Evolutionary conservation across 2,329 filamentous ascomycete genomes (phyloP), one percentile per base, ranked within the genome.

Genomic region (Colletotrichum shisoi): DNA sequence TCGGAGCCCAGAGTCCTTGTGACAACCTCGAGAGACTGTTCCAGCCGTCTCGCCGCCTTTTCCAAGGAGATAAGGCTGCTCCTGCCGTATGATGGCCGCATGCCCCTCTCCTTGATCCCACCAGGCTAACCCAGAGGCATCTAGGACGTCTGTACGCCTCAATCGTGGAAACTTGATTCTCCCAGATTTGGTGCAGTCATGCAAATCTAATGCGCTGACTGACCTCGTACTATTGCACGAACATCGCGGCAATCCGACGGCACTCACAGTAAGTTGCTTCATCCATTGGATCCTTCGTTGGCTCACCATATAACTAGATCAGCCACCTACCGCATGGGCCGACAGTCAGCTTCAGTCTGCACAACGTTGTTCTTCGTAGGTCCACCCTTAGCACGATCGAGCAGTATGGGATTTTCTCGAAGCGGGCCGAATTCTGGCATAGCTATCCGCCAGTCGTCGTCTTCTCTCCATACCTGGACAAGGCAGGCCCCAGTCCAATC

Each of bases 91-190:
- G 52, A 42, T 15, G 91, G 31, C 8, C 19, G 19, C 19, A 19
- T 34, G 4, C 13, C 3, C 21, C 24, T 31, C n/a, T 21, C 9
- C 40, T 46, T 39, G 24, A 46, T 82, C 96, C 21, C 81, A 96
- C 6, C 82, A 37, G 34, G 96, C 1, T 94, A 94, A 56, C 13
- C 34, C 15, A n/a, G 12, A 0, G 37, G 6, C 39, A 40, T 27
- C n/a, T 37, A 52, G 49, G 19, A 97, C 94, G 0, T 86, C 90
- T 0, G 94, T 97, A 69, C 87, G 94, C 11, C 80, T 98, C 61
- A 99, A 99, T 77, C 88, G 95, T 77, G 95, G 95, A 75, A 97
- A 95, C 71, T 84, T 96, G 37, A 89, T 98, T 69, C 82, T 98
- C 9, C 91, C 91, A 3, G 94, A 96, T 73, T 84, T 99, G 2